These are phyloP conservation scores for Nicotiana tabacum DNA, from an alignment of 257 asterid species.

Conservation along the genomic window DNA sequence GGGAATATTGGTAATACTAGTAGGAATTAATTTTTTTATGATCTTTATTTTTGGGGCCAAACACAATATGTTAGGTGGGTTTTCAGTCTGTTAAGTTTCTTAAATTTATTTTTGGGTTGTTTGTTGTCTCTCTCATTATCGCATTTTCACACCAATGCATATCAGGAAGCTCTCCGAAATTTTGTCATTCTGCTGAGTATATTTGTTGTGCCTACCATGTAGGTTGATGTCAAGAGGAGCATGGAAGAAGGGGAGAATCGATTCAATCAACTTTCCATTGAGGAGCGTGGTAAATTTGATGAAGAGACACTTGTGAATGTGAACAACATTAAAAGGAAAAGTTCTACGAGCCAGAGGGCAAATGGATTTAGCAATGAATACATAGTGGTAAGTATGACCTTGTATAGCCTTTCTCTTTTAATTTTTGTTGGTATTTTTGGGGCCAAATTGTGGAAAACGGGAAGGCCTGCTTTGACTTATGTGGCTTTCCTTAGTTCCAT, in stretches of 20 bases:
- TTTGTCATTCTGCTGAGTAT: background rate
- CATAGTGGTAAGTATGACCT: conserved; percentile 65
- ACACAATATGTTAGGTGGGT: background rate
- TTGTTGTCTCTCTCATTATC: background rate
- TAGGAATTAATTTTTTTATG: background rate
- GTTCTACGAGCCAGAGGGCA: conserved; percentile 44
- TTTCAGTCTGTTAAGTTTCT: background rate
- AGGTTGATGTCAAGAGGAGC: conserved; percentile 78
- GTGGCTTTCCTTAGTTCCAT: background rate
- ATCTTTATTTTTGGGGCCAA: background rate
- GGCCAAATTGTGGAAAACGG: background rate
- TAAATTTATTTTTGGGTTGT: background rate
- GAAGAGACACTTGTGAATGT: conserved; percentile 95
- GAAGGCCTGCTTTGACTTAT: background rate
- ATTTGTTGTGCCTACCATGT: conserved; percentile 10
- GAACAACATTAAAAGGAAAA: conserved; percentile 72
- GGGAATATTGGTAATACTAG: background rate
- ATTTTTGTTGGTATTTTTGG: background rate
- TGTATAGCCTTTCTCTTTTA: background rate
- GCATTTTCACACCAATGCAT: conserved; percentile 3
- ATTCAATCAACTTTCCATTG: conserved; percentile 80
- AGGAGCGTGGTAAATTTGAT: conserved; percentile 96
- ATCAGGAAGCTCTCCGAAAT: background rate
- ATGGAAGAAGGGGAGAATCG: conserved; percentile 74
- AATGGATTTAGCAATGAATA: conserved; percentile 85